These are phyloP conservation scores for Tricholoma terreum DNA, from an alignment of 768 basidiomycete species.

Conservation along the genomic window DNA sequence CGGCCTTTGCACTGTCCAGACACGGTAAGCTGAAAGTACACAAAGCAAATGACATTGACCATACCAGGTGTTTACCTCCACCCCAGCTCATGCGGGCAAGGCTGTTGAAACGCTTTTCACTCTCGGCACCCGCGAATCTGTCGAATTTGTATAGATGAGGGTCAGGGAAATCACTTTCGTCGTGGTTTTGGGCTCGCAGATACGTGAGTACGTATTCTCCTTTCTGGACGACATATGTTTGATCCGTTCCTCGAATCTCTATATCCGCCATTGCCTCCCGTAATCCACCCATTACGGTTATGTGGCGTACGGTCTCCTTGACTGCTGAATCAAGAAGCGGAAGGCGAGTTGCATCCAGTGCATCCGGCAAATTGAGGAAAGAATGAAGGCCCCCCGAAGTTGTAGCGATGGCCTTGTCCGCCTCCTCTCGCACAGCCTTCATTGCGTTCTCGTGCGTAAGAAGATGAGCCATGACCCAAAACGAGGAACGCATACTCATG, in stretches of 20 bases:
- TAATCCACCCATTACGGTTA: background rate
- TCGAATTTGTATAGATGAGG: constrained; percentile 1
- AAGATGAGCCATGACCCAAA: constrained; percentile 3
- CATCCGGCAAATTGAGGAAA: background rate
- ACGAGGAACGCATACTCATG: background rate
- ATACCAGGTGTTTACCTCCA: background rate
- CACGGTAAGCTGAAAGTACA: background rate
- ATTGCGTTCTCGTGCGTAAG: background rate
- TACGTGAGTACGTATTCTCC: constrained; percentile 1
- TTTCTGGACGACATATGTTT: background rate
- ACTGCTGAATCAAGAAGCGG: constrained; percentile 1
- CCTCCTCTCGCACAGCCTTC: background rate
- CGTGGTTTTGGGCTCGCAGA: background rate
- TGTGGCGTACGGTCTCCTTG: background rate
- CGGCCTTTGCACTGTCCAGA: constrained; percentile 1
- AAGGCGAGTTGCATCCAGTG: background rate
- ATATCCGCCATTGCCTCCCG: background rate
- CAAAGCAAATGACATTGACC: background rate
- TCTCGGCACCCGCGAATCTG: background rate
- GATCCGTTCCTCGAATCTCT: background rate
- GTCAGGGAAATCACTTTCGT: background rate
- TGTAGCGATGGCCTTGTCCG: background rate
- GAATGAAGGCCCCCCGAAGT: background rate
- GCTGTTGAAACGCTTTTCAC: background rate
- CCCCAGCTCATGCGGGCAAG: background rate